Conservation (phyloP, 192 early-diverging fungal genomes). For the Coemansia sp. region DNA sequence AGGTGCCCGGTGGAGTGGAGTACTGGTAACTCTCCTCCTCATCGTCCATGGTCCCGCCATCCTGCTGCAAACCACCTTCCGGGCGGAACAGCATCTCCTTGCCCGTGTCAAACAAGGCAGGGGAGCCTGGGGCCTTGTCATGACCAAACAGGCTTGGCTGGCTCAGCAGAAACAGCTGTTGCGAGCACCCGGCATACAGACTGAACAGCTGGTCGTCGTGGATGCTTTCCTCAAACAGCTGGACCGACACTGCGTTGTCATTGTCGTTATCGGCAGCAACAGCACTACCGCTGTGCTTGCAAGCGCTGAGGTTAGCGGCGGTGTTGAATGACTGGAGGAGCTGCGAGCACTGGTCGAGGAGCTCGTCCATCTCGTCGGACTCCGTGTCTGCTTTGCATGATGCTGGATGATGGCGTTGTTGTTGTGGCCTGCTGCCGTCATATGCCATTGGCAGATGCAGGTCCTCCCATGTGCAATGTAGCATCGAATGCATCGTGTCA, state of each 20-base stretch:
- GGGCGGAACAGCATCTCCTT: no score
- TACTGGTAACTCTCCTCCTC: background rate
- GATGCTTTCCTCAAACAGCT: slow-evolving; percentile 30
- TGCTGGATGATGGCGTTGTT: no score
- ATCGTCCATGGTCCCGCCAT: no score
- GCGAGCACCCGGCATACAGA: slow-evolving; percentile 17
- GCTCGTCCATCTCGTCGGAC: slow-evolving; percentile 7
- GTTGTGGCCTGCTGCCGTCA: background rate
- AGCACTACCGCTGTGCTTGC: no score
- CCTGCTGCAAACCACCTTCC: no score
- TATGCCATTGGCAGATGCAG: background rate
- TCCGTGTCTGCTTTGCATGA: background rate
- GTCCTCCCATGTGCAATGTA: background rate
- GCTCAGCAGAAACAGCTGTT: background rate
- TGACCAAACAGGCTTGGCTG: background rate
- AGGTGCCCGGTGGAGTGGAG: slow-evolving; percentile 15
- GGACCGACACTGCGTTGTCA: slow-evolving; percentile 16
- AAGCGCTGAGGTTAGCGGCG: background rate
- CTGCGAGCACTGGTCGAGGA: slow-evolving; percentile 24
- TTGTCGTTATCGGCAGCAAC: background rate
- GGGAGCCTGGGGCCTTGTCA: background rate
- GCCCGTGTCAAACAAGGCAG: background rate
- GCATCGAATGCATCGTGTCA: background rate
- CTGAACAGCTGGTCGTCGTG: slow-evolving; percentile 24
- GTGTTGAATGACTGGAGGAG: slow-evolving; percentile 14